These are phyloP conservation scores for Dryas integrifolia DNA, from an alignment of 331 rosid species.

Conservation along the genomic window DNA sequence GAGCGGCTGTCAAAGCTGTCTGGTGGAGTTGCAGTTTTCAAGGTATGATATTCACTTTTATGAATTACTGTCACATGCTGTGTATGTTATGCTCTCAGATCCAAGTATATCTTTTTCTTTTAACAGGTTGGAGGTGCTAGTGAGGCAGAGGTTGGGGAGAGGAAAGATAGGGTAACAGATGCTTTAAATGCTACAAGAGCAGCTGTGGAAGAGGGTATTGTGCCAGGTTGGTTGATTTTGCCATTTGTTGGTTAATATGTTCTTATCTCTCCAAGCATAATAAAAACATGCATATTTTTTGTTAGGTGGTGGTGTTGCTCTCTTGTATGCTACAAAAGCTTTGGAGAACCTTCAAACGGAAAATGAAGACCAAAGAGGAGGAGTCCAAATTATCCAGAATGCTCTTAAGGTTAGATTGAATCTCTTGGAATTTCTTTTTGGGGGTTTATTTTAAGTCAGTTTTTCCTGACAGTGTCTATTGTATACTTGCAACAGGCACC, in stretches of 20 bases:
- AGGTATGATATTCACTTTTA: conserved; percentile 46
- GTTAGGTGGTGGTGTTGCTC: conserved; percentile 96
- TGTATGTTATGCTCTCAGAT: conserved; percentile 11
- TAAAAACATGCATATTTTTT: conserved; percentile 18
- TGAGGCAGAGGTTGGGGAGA: conserved; percentile 89
- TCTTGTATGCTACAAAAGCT: conserved; percentile 70
- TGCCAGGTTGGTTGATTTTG: conserved; percentile 59
- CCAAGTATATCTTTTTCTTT: conserved; percentile 1
- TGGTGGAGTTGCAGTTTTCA: conserved; percentile 94
- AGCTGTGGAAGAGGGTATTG: conserved; percentile 96
- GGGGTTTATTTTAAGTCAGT: conserved; percentile 13
- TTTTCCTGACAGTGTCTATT: conserved; percentile 26
- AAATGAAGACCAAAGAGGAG: conserved; percentile 85
- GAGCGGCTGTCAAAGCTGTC: conserved; percentile 88
- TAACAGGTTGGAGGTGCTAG: conserved; percentile 85
- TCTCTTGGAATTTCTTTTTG: conserved; percentile 10
- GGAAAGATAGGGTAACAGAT: conserved; percentile 94
- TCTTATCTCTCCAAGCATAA: background rate
- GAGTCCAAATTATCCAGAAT: conserved; percentile 73
- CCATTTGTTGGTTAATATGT: background rate
- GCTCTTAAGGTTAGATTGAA: conserved; percentile 65
- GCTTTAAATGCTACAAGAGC: conserved; percentile 93
- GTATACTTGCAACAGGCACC: conserved; percentile 60
- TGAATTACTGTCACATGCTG: conserved; percentile 2
- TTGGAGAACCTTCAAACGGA: conserved; percentile 61